A percentile compares a stretch with the other conserved stretches of the same genome.
Conservation (phyloP, 805 yeast genomes). For the Starmerella powellii region DNA sequence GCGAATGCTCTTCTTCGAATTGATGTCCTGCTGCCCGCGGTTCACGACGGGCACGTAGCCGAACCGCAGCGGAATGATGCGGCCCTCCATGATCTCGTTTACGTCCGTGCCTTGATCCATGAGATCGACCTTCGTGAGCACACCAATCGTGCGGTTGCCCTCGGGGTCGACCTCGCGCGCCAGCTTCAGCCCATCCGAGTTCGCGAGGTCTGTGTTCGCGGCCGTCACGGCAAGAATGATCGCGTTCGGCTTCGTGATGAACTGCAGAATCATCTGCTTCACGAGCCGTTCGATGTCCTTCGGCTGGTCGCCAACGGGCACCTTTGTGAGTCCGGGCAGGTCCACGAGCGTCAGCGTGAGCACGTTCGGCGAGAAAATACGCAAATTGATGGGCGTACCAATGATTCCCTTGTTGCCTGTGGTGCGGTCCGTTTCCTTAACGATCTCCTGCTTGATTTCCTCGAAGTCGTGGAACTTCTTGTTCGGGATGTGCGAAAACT, state of each 20-base stretch:
- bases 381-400: conserved; percentile 80
- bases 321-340: conserved; percentile 94
- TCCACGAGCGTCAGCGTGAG: conserved; percentile 90
- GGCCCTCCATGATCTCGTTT: conserved; percentile 84
- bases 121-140: conserved; percentile 86
- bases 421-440: conserved; percentile 75
- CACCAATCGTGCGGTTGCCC: conserved; percentile 90
- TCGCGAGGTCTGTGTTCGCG: conserved; percentile 93
- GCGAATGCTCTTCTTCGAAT: conserved; percentile 71
- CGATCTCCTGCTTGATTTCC: conserved; percentile 81
- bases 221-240: conserved; percentile 90
- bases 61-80: conserved; percentile 87
- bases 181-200: conserved; percentile 87
- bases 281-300: conserved; percentile 91
- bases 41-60: conserved; percentile 96
- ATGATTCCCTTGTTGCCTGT: conserved; percentile 78
- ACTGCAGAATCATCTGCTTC: conserved; percentile 82
- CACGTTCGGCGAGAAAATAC: conserved; percentile 90
- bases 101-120: conserved; percentile 99
- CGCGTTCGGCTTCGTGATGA: conserved; percentile 91
- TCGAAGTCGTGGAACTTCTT: conserved; percentile 78
- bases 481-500: conserved; percentile 83
- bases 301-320: conserved; percentile 98
- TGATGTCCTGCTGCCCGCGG: conserved; percentile 95
- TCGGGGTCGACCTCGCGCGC: conserved; percentile 98